These are phyloP conservation scores for Pseudogymnoascus sp. DNA, from an alignment of 2,329 filamentous ascomycete species.

Conservation along the genomic window DNA sequence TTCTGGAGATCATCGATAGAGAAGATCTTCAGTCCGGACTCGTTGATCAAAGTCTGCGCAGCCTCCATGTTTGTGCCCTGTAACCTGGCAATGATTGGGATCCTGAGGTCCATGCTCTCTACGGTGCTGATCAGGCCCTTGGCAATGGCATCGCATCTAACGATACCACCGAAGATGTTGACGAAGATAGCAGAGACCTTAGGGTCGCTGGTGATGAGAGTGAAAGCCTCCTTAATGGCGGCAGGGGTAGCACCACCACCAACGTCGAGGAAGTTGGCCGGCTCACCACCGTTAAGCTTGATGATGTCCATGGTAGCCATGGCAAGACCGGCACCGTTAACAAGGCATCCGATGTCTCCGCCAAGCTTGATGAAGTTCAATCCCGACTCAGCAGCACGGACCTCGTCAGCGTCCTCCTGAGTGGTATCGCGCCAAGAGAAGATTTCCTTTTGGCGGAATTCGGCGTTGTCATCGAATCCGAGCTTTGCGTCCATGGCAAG, in stretches of 20 bases:
- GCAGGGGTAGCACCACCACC: constrained; percentile 94
- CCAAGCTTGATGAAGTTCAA: constrained; percentile 99
- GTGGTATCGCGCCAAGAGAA: constrained; percentile 89
- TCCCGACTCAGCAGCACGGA: constrained; percentile 86
- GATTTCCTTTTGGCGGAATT: constrained; percentile 94
- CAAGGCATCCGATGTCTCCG: constrained; percentile 96
- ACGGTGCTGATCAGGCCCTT: constrained; percentile 93
- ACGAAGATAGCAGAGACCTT: constrained; percentile 99
- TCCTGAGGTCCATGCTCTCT: constrained; percentile 88
- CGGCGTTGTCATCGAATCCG: constrained; percentile 96
- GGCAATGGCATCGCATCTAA: constrained; percentile 94
- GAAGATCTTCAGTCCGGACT: constrained; percentile 99
- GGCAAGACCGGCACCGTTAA: constrained; percentile 97
- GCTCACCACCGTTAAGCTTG: constrained; percentile 94
- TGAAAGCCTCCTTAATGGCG: constrained; percentile 95
- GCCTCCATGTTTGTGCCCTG: constrained; percentile 98
- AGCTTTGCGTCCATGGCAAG: constrained; percentile 99
- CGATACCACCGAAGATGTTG: constrained; percentile 99
- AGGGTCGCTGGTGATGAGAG: constrained; percentile 95
- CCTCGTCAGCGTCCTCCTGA: constrained; percentile 96
- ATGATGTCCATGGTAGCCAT: constrained; percentile 99
- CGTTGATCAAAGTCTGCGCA: constrained; percentile 87
- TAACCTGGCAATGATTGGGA: constrained; percentile 91
- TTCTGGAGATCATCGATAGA: constrained; percentile 96
- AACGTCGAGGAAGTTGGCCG: constrained; percentile 98